Evolutionary conservation across 176 grass and related monocot species (phyloP), one percentile per base, ranked within the genome.

Genomic region (Zea luxurians): DNA sequence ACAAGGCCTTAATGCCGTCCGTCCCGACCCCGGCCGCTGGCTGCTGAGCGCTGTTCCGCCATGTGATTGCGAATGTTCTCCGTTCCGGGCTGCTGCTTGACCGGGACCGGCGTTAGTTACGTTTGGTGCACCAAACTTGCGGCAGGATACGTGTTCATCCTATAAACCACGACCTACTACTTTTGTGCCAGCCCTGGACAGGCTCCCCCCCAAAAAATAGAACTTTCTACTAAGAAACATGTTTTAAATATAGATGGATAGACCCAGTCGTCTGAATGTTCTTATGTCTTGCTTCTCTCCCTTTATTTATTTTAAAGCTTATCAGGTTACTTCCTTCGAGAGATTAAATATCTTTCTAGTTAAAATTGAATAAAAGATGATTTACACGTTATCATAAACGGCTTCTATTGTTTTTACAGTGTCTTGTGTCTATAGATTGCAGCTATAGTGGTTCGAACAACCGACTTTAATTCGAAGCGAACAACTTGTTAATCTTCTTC

Each of bases 111-210:
- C 45, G 80, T 12, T 63, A 64, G 52, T 47, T 62, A 69, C 68
- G 70, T 84, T 76, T 58, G 86, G 75, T 83, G 45, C 45, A 27
- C 75, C 63, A 21, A 55, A 75, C 63, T 54, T 2, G 4, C 1
- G 21, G 44, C 61, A 9, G 53, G 54, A 58, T 3, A 15, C 43
- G 20, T 73, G n/a, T 68, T 36, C 10, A 4, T 48, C 52, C 73
- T n/a, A 34, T 27, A 27, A 27, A 27, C 13, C 50, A 8, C 35
- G 46, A 13, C 8, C 13, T 71, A 2, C 4, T 37, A 8, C 37
- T 61, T 76, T 16, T 67, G 34, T 48, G 40, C 34, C 49, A 3
- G 2, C 18, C 16, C 64, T 48, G 16, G 10, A 3, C 61, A 68
- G 49, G 42, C 11, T 17, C 15, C n/a, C n/a, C n/a, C n/a, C 37